Evolutionary conservation across 179 eudicot species (phyloP).

Genomic region (Silene vulgaris): DNA sequence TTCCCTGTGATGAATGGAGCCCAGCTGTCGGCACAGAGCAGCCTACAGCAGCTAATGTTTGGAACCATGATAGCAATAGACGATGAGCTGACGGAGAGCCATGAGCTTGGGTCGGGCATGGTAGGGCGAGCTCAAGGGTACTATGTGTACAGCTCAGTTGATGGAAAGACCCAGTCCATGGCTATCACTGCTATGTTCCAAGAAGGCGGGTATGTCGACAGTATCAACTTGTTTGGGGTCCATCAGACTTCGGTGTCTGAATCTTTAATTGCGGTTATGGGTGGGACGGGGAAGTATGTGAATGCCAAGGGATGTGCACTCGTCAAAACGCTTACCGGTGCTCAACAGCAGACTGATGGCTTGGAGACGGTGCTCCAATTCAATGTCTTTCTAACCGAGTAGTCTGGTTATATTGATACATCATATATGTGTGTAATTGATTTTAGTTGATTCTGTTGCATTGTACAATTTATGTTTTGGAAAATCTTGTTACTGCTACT

Average conservation of each 20-base stretch:
- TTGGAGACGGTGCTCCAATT: slow-evolving; percentile 32
- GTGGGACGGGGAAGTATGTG: slow-evolving; percentile 74
- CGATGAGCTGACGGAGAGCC: slow-evolving; percentile 61
- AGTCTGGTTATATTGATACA: not conserved
- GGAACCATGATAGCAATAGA: slow-evolving; percentile 69
- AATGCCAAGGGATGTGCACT: slow-evolving; percentile 66
- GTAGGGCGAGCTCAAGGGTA: slow-evolving; percentile 66
- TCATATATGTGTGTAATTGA: too few species aligned
- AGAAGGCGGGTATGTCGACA: slow-evolving; percentile 53
- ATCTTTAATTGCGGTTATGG: slow-evolving; percentile 62
- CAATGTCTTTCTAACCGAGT: slow-evolving; percentile 34
- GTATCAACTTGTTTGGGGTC: slow-evolving; percentile 55
- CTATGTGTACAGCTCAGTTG: slow-evolving; percentile 53
- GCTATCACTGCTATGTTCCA: slow-evolving; percentile 61
- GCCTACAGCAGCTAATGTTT: slow-evolving; percentile 66
- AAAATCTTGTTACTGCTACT: not conserved
- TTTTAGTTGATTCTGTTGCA: not conserved
- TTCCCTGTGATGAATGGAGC: slow-evolving; percentile 51
- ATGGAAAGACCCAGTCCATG: slow-evolving; percentile 62
- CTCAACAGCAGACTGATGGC: slow-evolving; percentile 52
- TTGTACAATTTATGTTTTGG: not conserved
- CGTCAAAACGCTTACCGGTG: slow-evolving; percentile 46
- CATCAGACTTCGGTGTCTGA: slow-evolving; percentile 52
- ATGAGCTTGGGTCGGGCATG: slow-evolving; percentile 45
- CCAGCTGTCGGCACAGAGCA: slow-evolving; percentile 49